Percentiles rank a stretch among this genome's conserved stretches.
Evolutionary conservation across 176 grass and related monocot species (phyloP).

Genomic region (Eleusine indica): DNA sequence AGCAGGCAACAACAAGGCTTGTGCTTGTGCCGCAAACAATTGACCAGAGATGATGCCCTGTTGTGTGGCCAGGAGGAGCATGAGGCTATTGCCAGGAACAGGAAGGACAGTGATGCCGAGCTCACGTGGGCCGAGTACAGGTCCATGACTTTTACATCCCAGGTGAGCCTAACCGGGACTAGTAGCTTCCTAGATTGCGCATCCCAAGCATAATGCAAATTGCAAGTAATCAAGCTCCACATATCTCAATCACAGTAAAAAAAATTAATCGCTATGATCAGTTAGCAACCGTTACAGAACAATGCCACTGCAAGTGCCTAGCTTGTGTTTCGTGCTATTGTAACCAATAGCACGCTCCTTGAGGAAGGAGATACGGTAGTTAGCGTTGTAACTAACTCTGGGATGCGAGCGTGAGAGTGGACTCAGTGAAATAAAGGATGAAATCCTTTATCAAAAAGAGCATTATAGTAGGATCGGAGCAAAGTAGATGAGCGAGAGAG

Average conservation of each 20-base stretch:
- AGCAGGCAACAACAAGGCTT: conserved; percentile 25
- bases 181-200: neutral
- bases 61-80: conserved; percentile 80
- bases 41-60: conserved; percentile 36
- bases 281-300: conserved; percentile 4
- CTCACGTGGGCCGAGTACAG: conserved; percentile 88
- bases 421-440: neutral
- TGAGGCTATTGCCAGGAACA: conserved; percentile 62
- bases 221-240: conserved; percentile 27
- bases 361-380: conserved; percentile 16
- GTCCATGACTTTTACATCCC: conserved; percentile 82
- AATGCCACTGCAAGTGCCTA: conserved; percentile 14
- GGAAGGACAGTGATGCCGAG: conserved; percentile 53
- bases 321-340: conserved; percentile 22
- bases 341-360: conserved; percentile 5
- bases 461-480: neutral
- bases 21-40: conserved; percentile 34
- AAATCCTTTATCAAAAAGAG: no score
- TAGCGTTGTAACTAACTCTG: neutral
- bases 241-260: neutral
- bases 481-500: neutral
- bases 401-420: neutral
- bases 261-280: neutral
- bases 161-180: conserved; percentile 60
- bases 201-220: conserved; percentile 27